Conservation (phyloP, 2,329 filamentous ascomycete genomes). For the Clarireedia paspali region DNA sequence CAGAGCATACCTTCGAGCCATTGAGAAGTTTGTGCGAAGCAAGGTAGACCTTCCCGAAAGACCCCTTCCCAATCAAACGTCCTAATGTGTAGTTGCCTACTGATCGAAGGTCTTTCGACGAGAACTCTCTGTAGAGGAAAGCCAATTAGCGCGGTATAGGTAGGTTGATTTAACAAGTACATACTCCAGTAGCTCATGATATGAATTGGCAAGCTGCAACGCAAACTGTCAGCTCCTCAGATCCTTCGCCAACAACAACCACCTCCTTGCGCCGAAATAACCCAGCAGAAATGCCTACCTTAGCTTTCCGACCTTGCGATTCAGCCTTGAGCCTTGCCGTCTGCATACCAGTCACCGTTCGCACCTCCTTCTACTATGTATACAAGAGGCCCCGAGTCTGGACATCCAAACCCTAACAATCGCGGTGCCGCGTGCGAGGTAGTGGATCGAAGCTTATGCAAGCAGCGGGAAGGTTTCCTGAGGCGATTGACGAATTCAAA, state of each 20-base stretch:
- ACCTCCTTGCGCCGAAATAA: constrained; percentile 9
- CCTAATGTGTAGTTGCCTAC: constrained; percentile 95
- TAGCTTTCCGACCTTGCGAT: constrained; percentile 53
- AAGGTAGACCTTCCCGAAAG: constrained; percentile 96
- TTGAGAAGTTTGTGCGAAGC: constrained; percentile 96
- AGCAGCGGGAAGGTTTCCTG: neutral
- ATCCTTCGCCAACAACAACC: constrained; percentile 20
- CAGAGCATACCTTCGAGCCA: constrained; percentile 73
- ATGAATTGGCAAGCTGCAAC: constrained; percentile 86
- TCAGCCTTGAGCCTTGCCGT: constrained; percentile 49
- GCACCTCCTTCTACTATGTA: constrained; percentile 26
- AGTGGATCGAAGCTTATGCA: neutral
- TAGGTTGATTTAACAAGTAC: constrained; percentile 28
- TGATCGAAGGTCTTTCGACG: constrained; percentile 78
- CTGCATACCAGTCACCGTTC: constrained; percentile 33
- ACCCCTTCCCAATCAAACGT: constrained; percentile 89
- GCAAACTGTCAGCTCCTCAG: constrained; percentile 10
- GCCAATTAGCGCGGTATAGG: constrained; percentile 19
- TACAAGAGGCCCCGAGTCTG: constrained; percentile 16
- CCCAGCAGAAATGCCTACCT: constrained; percentile 33
- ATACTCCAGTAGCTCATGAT: constrained; percentile 92
- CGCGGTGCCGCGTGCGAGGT: neutral
- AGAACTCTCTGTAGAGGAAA: constrained; percentile 67
- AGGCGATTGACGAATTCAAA: neutral
- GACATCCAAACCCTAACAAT: constrained; percentile 9